Base-by-base conservation (phyloP, 2,329 filamentous ascomycete genomes). In the Microcera coccophila region DNA sequence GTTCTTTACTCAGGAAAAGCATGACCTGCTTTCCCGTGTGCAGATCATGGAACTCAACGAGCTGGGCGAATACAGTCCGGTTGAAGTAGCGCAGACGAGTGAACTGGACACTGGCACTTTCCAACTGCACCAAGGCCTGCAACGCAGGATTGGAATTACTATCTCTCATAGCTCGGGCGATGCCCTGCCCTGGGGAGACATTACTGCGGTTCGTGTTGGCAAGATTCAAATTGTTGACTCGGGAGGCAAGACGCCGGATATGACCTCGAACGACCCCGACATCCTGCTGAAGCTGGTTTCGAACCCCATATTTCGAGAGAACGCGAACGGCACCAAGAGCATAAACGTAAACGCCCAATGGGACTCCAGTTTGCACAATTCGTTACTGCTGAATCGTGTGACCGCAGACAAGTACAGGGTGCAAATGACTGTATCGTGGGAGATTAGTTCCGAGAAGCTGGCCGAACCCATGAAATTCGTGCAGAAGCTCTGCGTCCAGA, bases 21-120 rank as follows among this genome's bases (percentile, higher is more conserved):
- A 98, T 61, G 93, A 98, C 62, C 75, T 98, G 19, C 88, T 98
- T 58, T 84, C 88, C 1, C 79, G 89, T 19, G 72, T 95, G 7
- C 90, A 97, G 65, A 81, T 98, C 26, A 79, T 95, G 36, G 93
- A 98, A 63, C 81, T 98, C 52, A 84, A 90, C 32, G 93, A 98
- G 67, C 82, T 84, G 44, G 93, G 93, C 33, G 86, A 90, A 40
- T 97, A 98, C 58, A 76, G 87, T 26, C 89, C 93, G 1, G 90
- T 96, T 3, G 93, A 98, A 59, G 91, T 97, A 4, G 80, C 93
- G 3, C 91, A 97, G 65, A 85, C 78, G 15, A 87, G 78, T 62
- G 86, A 89, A 54, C 74, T 90, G 29, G 93, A 98, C 59, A 73
- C 76, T n/a, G 93, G 93, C 7, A 87, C 89, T 1, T 97, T 94